Evolutionary conservation across 352 stramenopile genomes (phyloP).

Genomic region (Globisporangium heterothallicum): DNA sequence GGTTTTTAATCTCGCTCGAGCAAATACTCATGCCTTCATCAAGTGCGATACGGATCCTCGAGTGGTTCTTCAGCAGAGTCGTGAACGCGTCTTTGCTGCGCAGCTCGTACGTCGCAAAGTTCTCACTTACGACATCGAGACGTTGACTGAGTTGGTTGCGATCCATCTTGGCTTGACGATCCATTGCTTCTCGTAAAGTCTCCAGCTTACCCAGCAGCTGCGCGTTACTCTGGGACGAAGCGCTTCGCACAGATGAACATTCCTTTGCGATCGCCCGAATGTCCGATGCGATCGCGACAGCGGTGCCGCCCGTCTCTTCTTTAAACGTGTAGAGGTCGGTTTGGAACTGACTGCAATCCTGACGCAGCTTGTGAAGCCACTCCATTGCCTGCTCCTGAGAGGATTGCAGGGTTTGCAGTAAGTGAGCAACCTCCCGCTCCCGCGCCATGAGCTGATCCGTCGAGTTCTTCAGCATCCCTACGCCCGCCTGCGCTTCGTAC

Average conservation of each 20-base stretch:
- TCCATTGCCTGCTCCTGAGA: conserved; percentile 44
- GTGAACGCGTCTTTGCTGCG: conserved; percentile 37
- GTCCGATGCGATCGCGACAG: conserved; percentile 31
- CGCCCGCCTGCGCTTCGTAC: conserved; percentile 44
- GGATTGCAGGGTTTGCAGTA: conserved; percentile 33
- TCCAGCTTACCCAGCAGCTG: conserved; percentile 40
- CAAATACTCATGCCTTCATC: conserved; percentile 55
- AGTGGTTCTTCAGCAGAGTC: conserved; percentile 48
- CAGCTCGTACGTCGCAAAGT: conserved; percentile 29
- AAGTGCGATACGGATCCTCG: conserved; percentile 38
- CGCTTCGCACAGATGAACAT: conserved; percentile 23
- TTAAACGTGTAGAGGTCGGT: conserved; percentile 34
- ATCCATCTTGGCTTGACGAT: conserved; percentile 43
- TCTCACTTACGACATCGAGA: conserved; percentile 37
- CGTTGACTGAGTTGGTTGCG: conserved; percentile 38
- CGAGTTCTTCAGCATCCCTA: conserved; percentile 32
- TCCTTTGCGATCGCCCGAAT: conserved; percentile 43
- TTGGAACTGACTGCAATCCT: conserved; percentile 34
- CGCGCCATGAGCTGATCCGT: conserved; percentile 38
- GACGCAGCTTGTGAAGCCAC: conserved; percentile 31
- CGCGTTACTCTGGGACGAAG: conserved; percentile 30
- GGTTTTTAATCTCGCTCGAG: conserved; percentile 38
- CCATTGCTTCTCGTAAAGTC: conserved; percentile 33
- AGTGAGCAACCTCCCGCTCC: conserved; percentile 35
- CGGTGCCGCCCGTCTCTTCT: conserved; percentile 22